Evolutionary conservation across 2,329 filamentous ascomycete genomes (phyloP), one percentile per base, ranked within the genome.

Genomic region (Claviceps sp.): DNA sequence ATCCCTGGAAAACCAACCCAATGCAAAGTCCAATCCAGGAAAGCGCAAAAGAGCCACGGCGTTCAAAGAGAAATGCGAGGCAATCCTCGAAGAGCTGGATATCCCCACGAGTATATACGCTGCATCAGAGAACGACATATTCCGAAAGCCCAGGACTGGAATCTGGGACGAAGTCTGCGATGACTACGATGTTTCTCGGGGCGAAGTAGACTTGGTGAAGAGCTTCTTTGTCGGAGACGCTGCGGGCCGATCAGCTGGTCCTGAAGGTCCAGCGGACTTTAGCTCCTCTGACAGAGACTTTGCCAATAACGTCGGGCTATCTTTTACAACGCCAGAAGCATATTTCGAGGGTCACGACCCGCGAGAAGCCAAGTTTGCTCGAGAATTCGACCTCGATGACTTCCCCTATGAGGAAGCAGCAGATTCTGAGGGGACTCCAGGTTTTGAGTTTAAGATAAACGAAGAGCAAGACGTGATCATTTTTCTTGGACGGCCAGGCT

Each of bases 221-320:
- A 94, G 87, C 23, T 73, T 96, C 56, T 96, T 95, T 63, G 82
- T 98, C 45, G 93, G 93, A 45, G 93, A 98, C 70, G 93, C 93
- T 6, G 82, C 77, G 13, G 82, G 82, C 0, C 75, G 82, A 62
- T 61, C 71, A 57, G 72, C 80, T 56, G 54, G 57, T 1, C 49
- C 64, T 14, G 58, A 53, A 4, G 62, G 60, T 43, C 54, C 57
- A 3, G 81, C 79, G 56, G 80, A 84, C 61, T 83, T 83, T 54
- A 82, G 79, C 61, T 83, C 79, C 58, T 82, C 79, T 8, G 80
- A 84, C 60, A 71, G 88, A 52, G 86, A 96, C 61, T 85, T 97
- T 59, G 91, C 93, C 3, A 75, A 83, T 55, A 97, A 98, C 61
- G 70, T 90, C 13, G 87, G 87, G 4, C 79, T 98, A 57, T 64